phyloP scores from a whole-genome alignment of 768 basidiomycete genomes.

The Pholiota microspora region DNA sequence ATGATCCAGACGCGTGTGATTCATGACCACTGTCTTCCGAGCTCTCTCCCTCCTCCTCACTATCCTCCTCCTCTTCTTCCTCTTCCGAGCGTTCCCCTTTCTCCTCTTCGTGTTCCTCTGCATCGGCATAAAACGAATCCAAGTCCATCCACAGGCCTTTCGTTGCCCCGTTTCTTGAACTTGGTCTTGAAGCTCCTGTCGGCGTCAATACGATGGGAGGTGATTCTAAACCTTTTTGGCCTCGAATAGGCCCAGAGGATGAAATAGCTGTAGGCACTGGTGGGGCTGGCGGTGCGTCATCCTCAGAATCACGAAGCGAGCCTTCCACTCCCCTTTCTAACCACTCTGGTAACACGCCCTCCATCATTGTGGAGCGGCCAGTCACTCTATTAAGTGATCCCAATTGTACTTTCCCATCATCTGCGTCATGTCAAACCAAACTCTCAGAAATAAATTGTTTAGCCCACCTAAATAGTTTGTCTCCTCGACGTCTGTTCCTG shows the following conservation, averaged over 20 bases:
- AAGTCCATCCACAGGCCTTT: constrained; percentile 57
- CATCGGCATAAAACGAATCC: constrained; percentile 74
- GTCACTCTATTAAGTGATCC: constrained; percentile 69
- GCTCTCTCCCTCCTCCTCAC: constrained; percentile 11
- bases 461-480: constrained; percentile 29
- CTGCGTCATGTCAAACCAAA: constrained; percentile 19
- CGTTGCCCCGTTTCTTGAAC: constrained; percentile 30
- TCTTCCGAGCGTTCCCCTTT: constrained; percentile 20
- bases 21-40: constrained; percentile 12
- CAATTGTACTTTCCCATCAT: constrained; percentile 42
- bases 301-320: constrained; percentile 65
- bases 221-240: constrained; percentile 23
- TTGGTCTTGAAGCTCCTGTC: constrained; percentile 42
- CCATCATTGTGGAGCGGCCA: constrained; percentile 49
- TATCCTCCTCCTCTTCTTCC: constrained; percentile 14
- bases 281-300: constrained; percentile 40
- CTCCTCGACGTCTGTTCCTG: constrained; percentile 40
- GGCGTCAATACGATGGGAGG: constrained; percentile 61
- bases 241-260: constrained; percentile 25
- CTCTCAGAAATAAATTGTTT: background rate
- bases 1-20: background rate
- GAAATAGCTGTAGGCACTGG: constrained; percentile 39
- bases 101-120: constrained; percentile 26
- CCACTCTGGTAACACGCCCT: constrained; percentile 77
- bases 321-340: constrained; percentile 82